Conservation (phyloP, 331 rosid genomes). For the Spiraea crenata region DNA sequence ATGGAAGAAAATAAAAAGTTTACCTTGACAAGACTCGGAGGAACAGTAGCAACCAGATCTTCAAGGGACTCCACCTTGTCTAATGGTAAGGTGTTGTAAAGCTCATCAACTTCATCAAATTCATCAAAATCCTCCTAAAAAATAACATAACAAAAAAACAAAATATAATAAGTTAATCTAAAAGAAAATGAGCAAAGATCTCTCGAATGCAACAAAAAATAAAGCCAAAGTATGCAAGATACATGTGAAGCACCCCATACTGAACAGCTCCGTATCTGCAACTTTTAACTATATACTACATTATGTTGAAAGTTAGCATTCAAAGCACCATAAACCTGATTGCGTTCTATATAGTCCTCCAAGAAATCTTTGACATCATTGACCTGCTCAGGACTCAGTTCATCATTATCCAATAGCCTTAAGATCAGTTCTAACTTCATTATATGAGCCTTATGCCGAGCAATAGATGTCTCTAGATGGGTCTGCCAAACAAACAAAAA, state of each 20-base stretch:
- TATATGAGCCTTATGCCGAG: constrained; percentile 97
- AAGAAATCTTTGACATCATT: constrained; percentile 91
- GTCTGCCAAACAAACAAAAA: constrained; percentile 45
- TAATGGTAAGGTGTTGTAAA: constrained; percentile 74
- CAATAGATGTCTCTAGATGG: constrained; percentile 86
- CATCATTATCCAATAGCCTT: constrained; percentile 95
- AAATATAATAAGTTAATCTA: not conserved
- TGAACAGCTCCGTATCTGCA: no score
- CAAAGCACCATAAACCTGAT: constrained; percentile 68
- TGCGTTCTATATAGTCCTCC: constrained; percentile 96
- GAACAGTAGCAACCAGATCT: constrained; percentile 73
- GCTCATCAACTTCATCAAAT: constrained; percentile 86
- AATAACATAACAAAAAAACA: constrained; percentile 10
- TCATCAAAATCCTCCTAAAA: constrained; percentile 90
- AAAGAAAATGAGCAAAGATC: not conserved
- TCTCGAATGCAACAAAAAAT: not conserved
- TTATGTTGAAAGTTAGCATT: constrained; percentile 9
- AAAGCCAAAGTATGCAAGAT: not conserved
- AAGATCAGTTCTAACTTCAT: constrained; percentile 88
- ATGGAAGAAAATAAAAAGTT: not conserved
- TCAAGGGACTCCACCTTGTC: constrained; percentile 95
- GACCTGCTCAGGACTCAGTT: constrained; percentile 91
- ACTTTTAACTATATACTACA: not conserved
- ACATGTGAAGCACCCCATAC: not conserved
- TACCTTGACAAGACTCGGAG: constrained; percentile 87